These are phyloP conservation scores for Termitomyces sp. DNA, from an alignment of 768 basidiomycete species.

Conservation along the genomic window DNA sequence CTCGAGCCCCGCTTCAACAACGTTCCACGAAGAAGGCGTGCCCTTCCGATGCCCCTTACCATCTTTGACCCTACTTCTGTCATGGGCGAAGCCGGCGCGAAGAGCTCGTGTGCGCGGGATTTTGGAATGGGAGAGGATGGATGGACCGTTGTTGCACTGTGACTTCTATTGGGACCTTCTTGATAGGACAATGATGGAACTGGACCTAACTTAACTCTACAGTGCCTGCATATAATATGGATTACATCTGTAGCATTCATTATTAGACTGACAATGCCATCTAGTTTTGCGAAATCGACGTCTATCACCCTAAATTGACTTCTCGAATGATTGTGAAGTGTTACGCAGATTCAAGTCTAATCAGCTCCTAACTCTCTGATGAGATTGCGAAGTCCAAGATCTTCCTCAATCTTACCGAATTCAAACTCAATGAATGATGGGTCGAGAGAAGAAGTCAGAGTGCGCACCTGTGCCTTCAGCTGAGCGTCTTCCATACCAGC, in stretches of 20 bases:
- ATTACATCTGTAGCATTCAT: neutral
- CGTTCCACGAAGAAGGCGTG: slow-evolving; percentile 12
- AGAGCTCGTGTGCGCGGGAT: slow-evolving; percentile 13
- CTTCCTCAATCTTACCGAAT: slow-evolving; percentile 45
- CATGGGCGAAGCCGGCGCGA: slow-evolving; percentile 9
- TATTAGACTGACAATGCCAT: too few relatives aligned
- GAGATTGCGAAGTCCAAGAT: slow-evolving; percentile 16
- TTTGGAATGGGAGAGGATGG: slow-evolving; percentile 17
- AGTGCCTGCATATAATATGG: neutral
- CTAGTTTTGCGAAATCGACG: neutral
- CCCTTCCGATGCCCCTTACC: slow-evolving; percentile 4
- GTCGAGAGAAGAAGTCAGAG: neutral
- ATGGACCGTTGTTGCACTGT: slow-evolving; percentile 12
- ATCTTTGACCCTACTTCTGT: slow-evolving; percentile 1
- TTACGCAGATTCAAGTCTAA: neutral
- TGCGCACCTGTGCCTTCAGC: slow-evolving; percentile 50
- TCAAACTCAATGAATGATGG: neutral
- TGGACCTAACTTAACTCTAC: neutral
- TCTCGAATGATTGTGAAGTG: neutral
- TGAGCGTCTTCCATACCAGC: slow-evolving; percentile 51
- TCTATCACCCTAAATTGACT: neutral
- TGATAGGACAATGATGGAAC: neutral
- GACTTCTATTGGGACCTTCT: neutral
- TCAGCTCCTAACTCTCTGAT: slow-evolving; percentile 11
- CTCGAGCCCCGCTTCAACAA: neutral